Base-by-base conservation (phyloP, 73 alveolate genomes). In the Stentor coeruleus region DNA sequence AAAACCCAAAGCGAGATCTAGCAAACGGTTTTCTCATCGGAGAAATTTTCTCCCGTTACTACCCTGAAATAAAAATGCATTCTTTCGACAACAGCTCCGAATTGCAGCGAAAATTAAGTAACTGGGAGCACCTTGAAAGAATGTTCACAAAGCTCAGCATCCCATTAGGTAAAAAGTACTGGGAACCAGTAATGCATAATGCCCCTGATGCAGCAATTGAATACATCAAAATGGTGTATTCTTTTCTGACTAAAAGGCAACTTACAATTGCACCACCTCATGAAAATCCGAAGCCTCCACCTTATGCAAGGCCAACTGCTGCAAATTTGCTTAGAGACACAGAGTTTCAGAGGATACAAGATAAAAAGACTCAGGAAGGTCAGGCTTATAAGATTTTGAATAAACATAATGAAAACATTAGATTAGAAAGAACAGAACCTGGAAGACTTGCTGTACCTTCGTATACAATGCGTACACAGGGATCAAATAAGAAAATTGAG, bases 21-120 rank as follows among this genome's bases (percentile, higher is more conserved):
- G 88, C 89, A 49, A 94, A 94, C 83, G 98, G 98, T 3, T 94
- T 94, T 89, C 84, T 94, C 42, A 86, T 92, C 0, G 98, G 97
- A 36, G 97, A 94, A 82, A 92, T 94, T 66, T 82, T 94, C 82
- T 90, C 97, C 35, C 39, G 95, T 35, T 88, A 90, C 39, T 76
- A 82, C 74, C 87, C 85, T 3, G 90, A 88, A 2, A 88, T 85
- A 58, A 88, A 87, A 26, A 86, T 90, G 93, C 86, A 87, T 60
- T 35, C 79, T 20, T 89, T 74, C 39, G 96, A 87, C 59, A 90
- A 90, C 90, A 89, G 91, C 33, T 59, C 81, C 72, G 80, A 87
- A 55, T 84, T 83, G 74, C 82, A 73, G 26, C 77, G 74, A 39
- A 90, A 84, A 86, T 58, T 35, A 26, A 77, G 77, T 82, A 90